Evolutionary conservation across 2,329 filamentous ascomycete species (phyloP).

Genomic region (Zasmidium cellare): DNA sequence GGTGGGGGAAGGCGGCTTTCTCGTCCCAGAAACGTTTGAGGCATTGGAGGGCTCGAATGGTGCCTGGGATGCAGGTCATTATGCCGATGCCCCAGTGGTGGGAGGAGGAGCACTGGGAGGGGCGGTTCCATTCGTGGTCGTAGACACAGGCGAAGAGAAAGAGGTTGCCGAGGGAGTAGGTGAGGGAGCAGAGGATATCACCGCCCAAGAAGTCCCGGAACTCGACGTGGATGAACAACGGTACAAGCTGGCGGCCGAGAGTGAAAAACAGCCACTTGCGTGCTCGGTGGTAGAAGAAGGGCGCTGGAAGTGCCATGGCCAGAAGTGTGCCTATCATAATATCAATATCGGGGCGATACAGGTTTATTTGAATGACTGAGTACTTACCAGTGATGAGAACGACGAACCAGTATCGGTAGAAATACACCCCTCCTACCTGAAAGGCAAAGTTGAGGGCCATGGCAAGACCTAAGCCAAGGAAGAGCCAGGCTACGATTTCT

Average conservation of each 20-base stretch:
- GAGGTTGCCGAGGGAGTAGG: constrained; percentile 85
- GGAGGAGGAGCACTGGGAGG: constrained; percentile 77
- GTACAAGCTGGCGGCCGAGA: constrained; percentile 80
- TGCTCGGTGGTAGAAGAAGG: constrained; percentile 71
- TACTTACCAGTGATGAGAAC: constrained; percentile 61
- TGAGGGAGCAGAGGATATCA: constrained; percentile 95
- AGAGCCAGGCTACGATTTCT: constrained; percentile 82
- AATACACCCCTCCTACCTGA: constrained; percentile 58
- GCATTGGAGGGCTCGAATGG: constrained; percentile 91
- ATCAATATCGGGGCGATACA: too few relatives aligned
- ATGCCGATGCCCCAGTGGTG: constrained; percentile 69
- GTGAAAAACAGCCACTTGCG: constrained; percentile 86
- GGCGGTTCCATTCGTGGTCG: constrained; percentile 70
- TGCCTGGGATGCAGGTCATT: constrained; percentile 75
- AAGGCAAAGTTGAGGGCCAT: constrained; percentile 87
- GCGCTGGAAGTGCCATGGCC: constrained; percentile 72
- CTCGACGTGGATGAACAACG: constrained; percentile 88
- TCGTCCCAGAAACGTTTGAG: constrained; percentile 87
- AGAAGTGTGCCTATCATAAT: constrained; percentile 54
- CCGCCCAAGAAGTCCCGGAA: constrained; percentile 97
- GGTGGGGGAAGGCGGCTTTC: constrained; percentile 78
- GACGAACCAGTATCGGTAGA: constrained; percentile 86
- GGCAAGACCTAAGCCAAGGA: constrained; percentile 72
- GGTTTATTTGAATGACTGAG: not conserved
- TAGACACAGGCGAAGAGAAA: constrained; percentile 96